Evolutionary conservation across 192 early-diverging fungal species (phyloP).

Genomic region (Backusella australiensis): DNA sequence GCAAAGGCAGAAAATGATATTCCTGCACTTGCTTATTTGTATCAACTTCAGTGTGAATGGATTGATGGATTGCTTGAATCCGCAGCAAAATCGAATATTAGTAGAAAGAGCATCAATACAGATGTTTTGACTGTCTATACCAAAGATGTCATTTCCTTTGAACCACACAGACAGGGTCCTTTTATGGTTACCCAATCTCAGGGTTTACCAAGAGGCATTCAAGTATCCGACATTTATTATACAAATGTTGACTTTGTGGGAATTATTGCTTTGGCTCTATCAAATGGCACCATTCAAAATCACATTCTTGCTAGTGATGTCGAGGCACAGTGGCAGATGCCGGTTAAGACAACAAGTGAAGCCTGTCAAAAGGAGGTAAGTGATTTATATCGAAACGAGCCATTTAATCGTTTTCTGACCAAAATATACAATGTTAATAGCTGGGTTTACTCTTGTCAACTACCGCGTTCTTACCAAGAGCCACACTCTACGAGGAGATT

Average conservation of each 20-base stretch:
- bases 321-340: conserved; percentile 35
- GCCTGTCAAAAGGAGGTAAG: conserved; percentile 13
- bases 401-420: not conserved
- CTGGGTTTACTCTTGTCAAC: not conserved
- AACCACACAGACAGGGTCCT: conserved; percentile 47
- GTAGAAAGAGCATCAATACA: conserved; percentile 17
- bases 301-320: conserved; percentile 56
- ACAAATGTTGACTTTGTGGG: conserved; percentile 44
- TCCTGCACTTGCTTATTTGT: conserved; percentile 8
- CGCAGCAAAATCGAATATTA: conserved; percentile 18
- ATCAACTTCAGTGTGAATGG: conserved; percentile 44
- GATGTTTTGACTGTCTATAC: conserved; percentile 13
- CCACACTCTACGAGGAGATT: conserved; percentile 54
- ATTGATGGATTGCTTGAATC: conserved; percentile 40
- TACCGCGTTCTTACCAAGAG: conserved; percentile 24
- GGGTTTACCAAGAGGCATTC: not conserved
- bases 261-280: conserved; percentile 56
- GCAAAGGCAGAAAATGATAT: not conserved
- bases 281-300: conserved; percentile 60
- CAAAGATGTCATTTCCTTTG: not conserved
- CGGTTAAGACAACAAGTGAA: not conserved
- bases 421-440: not conserved
- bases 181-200: conserved; percentile 40
- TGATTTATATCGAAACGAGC: not conserved
- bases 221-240: conserved; percentile 46